These are phyloP conservation scores for Barnettozyma hawaiiensis DNA, from an alignment of 1,139 yeast species.

Conservation along the genomic window DNA sequence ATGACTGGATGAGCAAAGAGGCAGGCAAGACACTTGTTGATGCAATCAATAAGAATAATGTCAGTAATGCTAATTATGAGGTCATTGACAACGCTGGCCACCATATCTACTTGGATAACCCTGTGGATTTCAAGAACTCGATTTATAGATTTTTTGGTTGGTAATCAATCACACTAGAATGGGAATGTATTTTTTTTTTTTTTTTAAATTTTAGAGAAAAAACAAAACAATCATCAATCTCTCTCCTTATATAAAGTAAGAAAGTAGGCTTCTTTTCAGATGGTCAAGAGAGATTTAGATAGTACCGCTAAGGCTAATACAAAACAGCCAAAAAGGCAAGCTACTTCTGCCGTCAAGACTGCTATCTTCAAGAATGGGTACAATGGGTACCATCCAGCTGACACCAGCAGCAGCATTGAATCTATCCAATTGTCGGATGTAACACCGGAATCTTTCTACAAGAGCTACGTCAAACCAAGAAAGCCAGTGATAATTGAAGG, in stretches of 20 bases:
- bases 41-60: constrained; percentile 25
- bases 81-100: constrained; percentile 63
- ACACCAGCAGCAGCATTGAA: constrained; percentile 9
- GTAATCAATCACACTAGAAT: no score
- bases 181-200: no score
- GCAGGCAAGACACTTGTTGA: constrained; percentile 56
- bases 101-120: constrained; percentile 73
- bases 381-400: constrained; percentile 19
- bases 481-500: constrained; percentile 28
- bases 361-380: constrained; percentile 15
- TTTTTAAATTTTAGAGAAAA: no score
- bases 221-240: no score
- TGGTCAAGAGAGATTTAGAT: constrained; percentile 6
- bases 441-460: constrained; percentile 15
- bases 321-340: no score
- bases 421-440: constrained; percentile 9
- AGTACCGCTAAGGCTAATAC: no score
- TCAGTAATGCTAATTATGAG: constrained; percentile 33
- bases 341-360: constrained; percentile 2
- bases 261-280: background rate
- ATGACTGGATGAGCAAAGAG: constrained; percentile 80
- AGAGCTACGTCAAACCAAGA: constrained; percentile 18
- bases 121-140: constrained; percentile 27
- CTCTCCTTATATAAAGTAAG: background rate
- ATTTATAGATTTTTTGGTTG: constrained; percentile 21